These are phyloP conservation scores for Aspergillus clavatus DNA, from an alignment of 2,329 filamentous ascomycete genomes.

Conservation along the genomic window DNA sequence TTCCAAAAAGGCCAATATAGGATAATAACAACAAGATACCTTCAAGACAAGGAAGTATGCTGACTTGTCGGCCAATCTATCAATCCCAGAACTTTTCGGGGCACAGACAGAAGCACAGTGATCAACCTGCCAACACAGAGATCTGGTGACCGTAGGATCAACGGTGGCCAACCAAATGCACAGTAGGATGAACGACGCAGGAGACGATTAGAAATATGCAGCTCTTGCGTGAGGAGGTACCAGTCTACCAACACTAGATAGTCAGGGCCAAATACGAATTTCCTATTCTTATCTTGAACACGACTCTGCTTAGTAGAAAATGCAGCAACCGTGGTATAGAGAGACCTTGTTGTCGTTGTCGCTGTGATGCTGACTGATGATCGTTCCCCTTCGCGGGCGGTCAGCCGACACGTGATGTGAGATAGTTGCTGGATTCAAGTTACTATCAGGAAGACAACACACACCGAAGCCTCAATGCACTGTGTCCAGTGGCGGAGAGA, in stretches of 20 bases:
- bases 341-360: too few species aligned
- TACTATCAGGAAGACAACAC: background rate
- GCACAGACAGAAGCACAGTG: constrained; percentile 11
- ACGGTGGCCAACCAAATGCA: constrained; percentile 14
- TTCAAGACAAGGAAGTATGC: constrained; percentile 9
- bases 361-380: background rate
- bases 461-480: background rate
- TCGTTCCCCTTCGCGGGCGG: background rate
- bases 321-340: background rate
- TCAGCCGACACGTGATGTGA: background rate
- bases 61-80: constrained; percentile 13
- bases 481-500: background rate
- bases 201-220: background rate
- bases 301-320: background rate
- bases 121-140: constrained; percentile 32
- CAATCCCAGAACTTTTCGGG: constrained; percentile 6
- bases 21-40: constrained; percentile 1
- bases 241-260: background rate
- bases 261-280: background rate
- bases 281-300: background rate
- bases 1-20: constrained; percentile 6
- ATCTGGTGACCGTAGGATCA: constrained; percentile 34
- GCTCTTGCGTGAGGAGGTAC: background rate
- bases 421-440: background rate
- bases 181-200: background rate